A percentile compares a stretch with the other conserved stretches of the same genome.
These are phyloP conservation scores for Chenopodium album DNA, from an alignment of 148 eudicot genomes.

Conservation along the genomic window DNA sequence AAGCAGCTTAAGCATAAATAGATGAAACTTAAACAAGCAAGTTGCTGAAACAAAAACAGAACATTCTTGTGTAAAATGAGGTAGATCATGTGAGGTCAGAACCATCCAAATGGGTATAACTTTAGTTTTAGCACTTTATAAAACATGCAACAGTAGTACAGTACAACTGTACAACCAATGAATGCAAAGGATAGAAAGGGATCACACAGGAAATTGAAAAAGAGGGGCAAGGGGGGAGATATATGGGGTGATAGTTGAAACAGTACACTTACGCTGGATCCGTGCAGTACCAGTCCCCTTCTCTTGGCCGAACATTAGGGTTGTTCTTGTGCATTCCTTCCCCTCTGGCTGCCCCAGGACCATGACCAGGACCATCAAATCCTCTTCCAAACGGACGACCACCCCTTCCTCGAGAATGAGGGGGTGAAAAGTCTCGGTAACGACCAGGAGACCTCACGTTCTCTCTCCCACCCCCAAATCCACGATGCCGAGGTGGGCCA, in stretches of 20 bases:
- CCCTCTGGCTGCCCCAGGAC: constrained; percentile 52
- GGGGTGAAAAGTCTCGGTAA: constrained; percentile 70
- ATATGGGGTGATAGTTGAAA: neutral
- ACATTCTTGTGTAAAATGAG: neutral
- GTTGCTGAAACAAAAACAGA: neutral
- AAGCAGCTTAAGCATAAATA: neutral
- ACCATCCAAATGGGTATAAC: neutral
- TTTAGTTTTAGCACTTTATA: neutral
- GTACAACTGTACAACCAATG: too few relatives aligned
- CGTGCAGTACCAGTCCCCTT: constrained; percentile 90
- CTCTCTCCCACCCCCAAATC: constrained; percentile 63
- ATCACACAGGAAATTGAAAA: neutral
- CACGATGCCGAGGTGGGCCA: constrained; percentile 62
- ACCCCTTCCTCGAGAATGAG: constrained; percentile 70
- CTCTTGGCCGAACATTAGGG: constrained; percentile 88
- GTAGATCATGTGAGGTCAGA: neutral
- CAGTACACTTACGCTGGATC: constrained; percentile 70
- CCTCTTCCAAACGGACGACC: constrained; percentile 66
- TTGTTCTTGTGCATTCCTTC: constrained; percentile 57
- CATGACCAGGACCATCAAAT: constrained; percentile 58
- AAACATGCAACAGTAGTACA: neutral
- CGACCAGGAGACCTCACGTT: constrained; percentile 55
- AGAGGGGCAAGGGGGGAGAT: neutral
- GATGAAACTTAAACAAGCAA: neutral
- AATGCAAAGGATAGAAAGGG: neutral